These are phyloP conservation scores for Saccharomycopsis malanga DNA, from an alignment of 805 yeast species.

Conservation along the genomic window DNA sequence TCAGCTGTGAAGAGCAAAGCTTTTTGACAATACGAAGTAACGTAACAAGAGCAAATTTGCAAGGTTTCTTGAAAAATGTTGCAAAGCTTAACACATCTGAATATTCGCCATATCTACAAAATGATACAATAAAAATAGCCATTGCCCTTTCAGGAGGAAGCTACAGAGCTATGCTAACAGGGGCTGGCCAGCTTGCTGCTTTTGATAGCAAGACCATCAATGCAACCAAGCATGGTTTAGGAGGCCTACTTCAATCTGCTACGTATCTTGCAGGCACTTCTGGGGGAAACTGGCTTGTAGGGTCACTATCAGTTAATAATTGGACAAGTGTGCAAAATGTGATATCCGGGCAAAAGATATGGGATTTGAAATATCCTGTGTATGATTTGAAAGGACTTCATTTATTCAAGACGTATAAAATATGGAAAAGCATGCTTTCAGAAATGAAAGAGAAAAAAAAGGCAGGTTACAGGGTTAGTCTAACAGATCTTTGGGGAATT, in stretches of 20 bases:
- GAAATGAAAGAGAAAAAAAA: conserved; percentile 38
- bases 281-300: conserved; percentile 83
- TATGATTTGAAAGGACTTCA: conserved; percentile 53
- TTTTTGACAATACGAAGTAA: conserved; percentile 48
- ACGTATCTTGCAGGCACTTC: conserved; percentile 71
- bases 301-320: conserved; percentile 59
- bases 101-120: conserved; percentile 30
- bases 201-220: conserved; percentile 62
- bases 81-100: conserved; percentile 24
- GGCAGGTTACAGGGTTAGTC: conserved; percentile 49
- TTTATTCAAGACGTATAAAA: conserved; percentile 26
- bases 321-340: conserved; percentile 65
- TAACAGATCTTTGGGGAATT: conserved; percentile 64
- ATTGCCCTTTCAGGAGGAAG: conserved; percentile 80
- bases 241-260: conserved; percentile 65
- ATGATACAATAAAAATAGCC: conserved; percentile 39
- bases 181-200: conserved; percentile 79
- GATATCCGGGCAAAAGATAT: conserved; percentile 38
- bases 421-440: conserved; percentile 34
- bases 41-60: conserved; percentile 39
- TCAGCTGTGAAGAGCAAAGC: conserved; percentile 40
- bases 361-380: conserved; percentile 62
- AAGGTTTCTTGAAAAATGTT: conserved; percentile 39
- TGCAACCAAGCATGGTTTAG: conserved; percentile 49
- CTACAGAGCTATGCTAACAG: conserved; percentile 77